These are phyloP conservation scores for Malassezia sp. DNA, from an alignment of 1,284 basidiomycete species.

Conservation along the genomic window DNA sequence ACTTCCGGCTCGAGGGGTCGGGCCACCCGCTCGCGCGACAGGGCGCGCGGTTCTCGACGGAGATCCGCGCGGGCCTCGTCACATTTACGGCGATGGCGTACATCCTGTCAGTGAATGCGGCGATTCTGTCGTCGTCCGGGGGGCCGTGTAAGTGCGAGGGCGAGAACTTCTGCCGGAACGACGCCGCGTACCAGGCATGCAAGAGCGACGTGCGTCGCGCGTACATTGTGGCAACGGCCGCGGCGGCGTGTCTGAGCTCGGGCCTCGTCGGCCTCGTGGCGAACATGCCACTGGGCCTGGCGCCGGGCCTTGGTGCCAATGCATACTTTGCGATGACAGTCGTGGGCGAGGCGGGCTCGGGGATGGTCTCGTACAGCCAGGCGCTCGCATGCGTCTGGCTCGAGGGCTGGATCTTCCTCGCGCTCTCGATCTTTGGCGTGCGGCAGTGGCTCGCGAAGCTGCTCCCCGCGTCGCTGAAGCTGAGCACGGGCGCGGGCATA, in stretches of 20 bases:
- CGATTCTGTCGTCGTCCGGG: conserved; percentile 64
- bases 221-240: conserved; percentile 56
- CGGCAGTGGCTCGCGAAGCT: conserved; percentile 80
- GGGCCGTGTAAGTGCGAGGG: conserved; percentile 65
- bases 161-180: conserved; percentile 50
- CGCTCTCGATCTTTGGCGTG: conserved; percentile 68
- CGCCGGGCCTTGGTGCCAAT: conserved; percentile 54
- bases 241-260: conserved; percentile 62
- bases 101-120: conserved; percentile 55
- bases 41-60: conserved; percentile 58
- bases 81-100: conserved; percentile 45
- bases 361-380: conserved; percentile 64
- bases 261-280: conserved; percentile 72
- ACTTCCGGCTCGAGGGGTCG: conserved; percentile 73
- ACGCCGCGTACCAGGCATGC: conserved; percentile 54
- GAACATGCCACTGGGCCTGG: conserved; percentile 66
- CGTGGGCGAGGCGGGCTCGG: conserved; percentile 68
- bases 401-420: conserved; percentile 67
- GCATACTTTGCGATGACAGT: conserved; percentile 84
- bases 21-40: conserved; percentile 63
- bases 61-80: conserved; percentile 41
- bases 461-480: conserved; percentile 73
- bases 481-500: conserved; percentile 74
- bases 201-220: conserved; percentile 24
- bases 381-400: conserved; percentile 69